Evolutionary conservation across 2,329 filamentous ascomycete species (phyloP), one percentile per base, ranked within the genome.

Genomic region (Fusarium falciforme): DNA sequence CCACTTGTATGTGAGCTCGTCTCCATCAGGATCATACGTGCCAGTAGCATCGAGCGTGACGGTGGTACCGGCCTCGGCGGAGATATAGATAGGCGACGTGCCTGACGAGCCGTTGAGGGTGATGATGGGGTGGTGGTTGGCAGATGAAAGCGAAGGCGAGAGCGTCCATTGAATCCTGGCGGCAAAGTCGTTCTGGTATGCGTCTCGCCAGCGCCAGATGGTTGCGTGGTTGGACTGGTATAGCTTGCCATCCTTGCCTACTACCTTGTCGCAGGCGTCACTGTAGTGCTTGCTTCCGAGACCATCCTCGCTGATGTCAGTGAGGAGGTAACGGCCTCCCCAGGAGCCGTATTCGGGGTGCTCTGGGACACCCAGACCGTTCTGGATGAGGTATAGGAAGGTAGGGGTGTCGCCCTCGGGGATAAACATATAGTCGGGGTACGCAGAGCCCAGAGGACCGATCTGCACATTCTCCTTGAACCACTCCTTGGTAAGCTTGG

Each of bases 381-480:
- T 76, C 55, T 76, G 74, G 11, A 76, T 74, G 14, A 76, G 73
- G 81, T 87, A 87, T 11, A 89, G 81, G 58, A 88, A 85, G 0
- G 86, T 85, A 0, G 87, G 87, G 2, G 85, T 86, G 67, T 88
- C 87, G n/a, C 86, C 85, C 76, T 91, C 89, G 25, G 85, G 83
- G 63, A 89, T 88, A 71, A 83, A 89, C 10, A 84, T 76, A 52
- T 84, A 85, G 67, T 88, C 78, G 0, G 85, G 86, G 64, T 88
- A 88, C 1, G 77, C 80, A 0, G 73, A 69, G 2, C 86, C 87
- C 7, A 89, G 72, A 5, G 81, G 79, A 0, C 82, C 82, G 25
- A 89, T 83, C 69, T 89, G 88, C 54, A 90, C 86, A 71, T 90
- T 83, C 47, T 86, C 79, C 49, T 84, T 83, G 63, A 90, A 79